Conservation (phyloP, 2,329 filamentous ascomycete genomes). For the Colletotrichum sp. region DNA sequence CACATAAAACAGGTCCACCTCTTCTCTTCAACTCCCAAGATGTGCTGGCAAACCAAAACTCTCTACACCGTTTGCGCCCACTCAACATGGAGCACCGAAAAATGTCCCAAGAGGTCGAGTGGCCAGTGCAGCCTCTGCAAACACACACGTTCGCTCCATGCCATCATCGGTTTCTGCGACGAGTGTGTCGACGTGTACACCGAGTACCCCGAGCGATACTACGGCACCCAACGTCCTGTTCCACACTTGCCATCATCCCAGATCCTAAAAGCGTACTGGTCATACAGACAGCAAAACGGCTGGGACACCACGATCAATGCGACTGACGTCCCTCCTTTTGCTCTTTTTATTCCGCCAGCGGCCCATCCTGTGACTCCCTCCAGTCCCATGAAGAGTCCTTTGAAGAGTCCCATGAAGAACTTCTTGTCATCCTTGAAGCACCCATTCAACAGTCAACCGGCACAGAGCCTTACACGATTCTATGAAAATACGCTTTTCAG, state of each 20-base stretch:
- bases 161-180: conserved; percentile 1
- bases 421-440: background rate
- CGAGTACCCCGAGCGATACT: background rate
- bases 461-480: background rate
- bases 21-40: background rate
- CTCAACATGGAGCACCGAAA: background rate
- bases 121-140: background rate
- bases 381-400: background rate
- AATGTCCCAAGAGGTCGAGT: background rate
- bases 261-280: background rate
- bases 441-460: background rate
- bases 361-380: background rate
- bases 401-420: background rate
- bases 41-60: background rate
- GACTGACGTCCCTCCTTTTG: background rate
- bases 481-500: background rate
- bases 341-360: background rate
- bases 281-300: background rate
- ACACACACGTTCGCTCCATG: background rate
- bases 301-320: background rate
- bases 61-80: conserved; percentile 3
- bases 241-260: background rate
- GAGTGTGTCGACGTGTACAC: background rate
- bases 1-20: background rate
- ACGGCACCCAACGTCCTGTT: background rate